phyloP scores from a whole-genome alignment of 148 eudicot species.

The Rhododendron ovatum region DNA sequence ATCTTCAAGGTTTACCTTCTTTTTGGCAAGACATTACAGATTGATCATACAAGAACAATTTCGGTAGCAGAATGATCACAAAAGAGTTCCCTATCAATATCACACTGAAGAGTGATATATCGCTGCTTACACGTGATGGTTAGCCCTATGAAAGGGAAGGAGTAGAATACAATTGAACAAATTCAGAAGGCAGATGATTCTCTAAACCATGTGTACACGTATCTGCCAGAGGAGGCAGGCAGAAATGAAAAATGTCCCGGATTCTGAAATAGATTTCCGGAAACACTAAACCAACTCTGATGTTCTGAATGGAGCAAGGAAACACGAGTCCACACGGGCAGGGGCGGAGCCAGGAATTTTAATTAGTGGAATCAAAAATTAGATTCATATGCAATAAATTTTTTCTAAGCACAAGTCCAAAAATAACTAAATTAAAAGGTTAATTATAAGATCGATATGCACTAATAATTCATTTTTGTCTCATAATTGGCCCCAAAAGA shows the following conservation, averaged over 20 bases:
- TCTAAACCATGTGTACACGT: slow-evolving; percentile 3
- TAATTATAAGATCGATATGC: no score
- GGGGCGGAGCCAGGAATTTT: no score
- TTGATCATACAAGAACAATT: slow-evolving; percentile 27
- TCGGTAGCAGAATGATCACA: not conserved
- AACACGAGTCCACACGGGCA: not conserved
- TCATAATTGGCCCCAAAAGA: no score
- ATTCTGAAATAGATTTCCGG: slow-evolving; percentile 16
- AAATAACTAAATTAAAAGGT: no score
- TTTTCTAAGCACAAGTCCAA: no score
- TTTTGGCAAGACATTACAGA: slow-evolving; percentile 24
- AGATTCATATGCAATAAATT: no score
- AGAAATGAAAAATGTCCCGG: slow-evolving; percentile 1
- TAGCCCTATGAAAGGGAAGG: slow-evolving; percentile 14
- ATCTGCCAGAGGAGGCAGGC: slow-evolving; percentile 10
- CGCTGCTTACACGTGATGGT: slow-evolving; percentile 14
- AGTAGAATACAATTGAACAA: not conserved
- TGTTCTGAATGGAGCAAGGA: slow-evolving; percentile 11
- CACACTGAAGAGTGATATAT: not conserved
- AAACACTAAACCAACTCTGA: slow-evolving; percentile 15
- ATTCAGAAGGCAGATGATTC: slow-evolving; percentile 5
- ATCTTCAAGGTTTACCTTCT: slow-evolving; percentile 19
- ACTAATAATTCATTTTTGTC: no score
- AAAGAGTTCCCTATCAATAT: not conserved
- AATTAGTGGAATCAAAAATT: no score